Conservation (phyloP, 208 protist genomes). For the Trypanosoma lewisi region DNA sequence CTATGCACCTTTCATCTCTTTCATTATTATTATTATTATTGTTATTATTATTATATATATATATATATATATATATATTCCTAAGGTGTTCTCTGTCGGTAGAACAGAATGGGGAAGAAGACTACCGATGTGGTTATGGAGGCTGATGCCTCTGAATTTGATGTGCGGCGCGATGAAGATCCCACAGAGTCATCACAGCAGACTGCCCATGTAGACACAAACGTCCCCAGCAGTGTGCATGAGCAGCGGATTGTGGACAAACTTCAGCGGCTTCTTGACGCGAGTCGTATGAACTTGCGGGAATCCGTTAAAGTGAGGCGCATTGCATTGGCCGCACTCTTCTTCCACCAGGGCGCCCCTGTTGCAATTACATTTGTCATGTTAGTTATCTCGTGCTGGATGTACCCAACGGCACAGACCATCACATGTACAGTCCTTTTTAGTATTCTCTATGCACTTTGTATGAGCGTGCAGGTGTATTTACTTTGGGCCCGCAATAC, state of each 20-base stretch:
- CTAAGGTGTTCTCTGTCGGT: no score
- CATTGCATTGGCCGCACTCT: constrained; percentile 42
- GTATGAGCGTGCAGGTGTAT: constrained; percentile 59
- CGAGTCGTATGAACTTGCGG: constrained; percentile 35
- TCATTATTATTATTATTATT: no score
- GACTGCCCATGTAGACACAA: constrained; percentile 18
- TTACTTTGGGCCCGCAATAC: constrained; percentile 75
- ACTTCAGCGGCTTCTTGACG: constrained; percentile 52
- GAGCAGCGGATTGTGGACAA: constrained; percentile 59
- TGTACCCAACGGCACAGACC: constrained; percentile 45
- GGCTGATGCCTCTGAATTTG: neutral
- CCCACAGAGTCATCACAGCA: neutral
- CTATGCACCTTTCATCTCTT: no score
- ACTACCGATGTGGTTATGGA: constrained; percentile 5
- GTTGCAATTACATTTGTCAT: constrained; percentile 57
- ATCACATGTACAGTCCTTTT: constrained; percentile 63
- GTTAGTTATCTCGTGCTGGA: constrained; percentile 60
- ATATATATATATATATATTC: no score
- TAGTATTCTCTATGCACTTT: constrained; percentile 58
- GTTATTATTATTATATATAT: no score
- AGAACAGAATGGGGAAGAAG: no score
- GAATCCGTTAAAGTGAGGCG: constrained; percentile 37
- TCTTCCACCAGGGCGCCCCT: constrained; percentile 60
- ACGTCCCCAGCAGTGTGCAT: constrained; percentile 61
- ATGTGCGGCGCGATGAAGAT: neutral